These are phyloP conservation scores for Candida gorgasii DNA, from an alignment of 805 yeast species.

Conservation along the genomic window DNA sequence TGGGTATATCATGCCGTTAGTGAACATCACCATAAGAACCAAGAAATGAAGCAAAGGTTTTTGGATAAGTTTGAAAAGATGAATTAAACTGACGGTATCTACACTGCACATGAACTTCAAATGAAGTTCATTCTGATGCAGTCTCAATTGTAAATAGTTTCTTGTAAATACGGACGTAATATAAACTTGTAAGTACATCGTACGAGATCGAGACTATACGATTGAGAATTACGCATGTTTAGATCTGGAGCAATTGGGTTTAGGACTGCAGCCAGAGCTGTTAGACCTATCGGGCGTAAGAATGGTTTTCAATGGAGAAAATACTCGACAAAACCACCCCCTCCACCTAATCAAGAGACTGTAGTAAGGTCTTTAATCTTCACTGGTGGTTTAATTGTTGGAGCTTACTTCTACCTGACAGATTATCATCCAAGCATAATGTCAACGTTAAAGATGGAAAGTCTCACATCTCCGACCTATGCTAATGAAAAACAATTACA, in stretches of 20 bases:
- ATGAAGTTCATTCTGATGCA: too few species aligned
- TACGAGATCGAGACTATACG: too few species aligned
- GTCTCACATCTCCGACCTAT: slow-evolving; percentile 24
- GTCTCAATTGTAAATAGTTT: too few species aligned
- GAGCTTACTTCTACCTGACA: slow-evolving; percentile 9
- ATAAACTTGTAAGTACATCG: too few species aligned
- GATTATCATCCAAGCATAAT: not conserved
- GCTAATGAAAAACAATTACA: slow-evolving; percentile 21
- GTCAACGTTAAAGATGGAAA: slow-evolving; percentile 20
- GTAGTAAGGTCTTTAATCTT: slow-evolving; percentile 8
- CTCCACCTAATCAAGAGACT: slow-evolving; percentile 1
- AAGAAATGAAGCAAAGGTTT: not conserved
- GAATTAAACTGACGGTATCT: not conserved
- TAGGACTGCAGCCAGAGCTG: too few species aligned
- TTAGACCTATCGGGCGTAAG: too few species aligned
- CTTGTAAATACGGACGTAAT: too few species aligned
- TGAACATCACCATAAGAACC: not conserved
- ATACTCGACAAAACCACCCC: not conserved
- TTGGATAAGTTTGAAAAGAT: not conserved
- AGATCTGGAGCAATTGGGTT: too few species aligned
- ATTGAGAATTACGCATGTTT: too few species aligned
- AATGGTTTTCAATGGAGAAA: not conserved
- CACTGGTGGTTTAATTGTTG: slow-evolving; percentile 8
- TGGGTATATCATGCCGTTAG: slow-evolving; percentile 4
- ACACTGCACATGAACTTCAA: too few species aligned